Conservation (phyloP, 23 red algal genomes). For the Agarophyton chilense region DNA sequence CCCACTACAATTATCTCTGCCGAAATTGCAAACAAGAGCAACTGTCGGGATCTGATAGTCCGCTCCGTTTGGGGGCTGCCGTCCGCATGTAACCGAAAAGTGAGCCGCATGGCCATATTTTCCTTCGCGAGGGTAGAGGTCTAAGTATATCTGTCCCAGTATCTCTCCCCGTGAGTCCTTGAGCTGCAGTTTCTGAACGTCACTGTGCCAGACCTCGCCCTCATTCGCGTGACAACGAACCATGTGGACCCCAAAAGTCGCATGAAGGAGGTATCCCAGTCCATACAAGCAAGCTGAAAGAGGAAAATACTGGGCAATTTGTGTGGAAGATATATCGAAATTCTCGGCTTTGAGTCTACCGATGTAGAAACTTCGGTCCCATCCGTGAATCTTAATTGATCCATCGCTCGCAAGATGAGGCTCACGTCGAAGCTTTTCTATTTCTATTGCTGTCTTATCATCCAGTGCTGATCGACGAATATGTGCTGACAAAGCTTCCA, state of each 20-base stretch:
- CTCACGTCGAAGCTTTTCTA: slow-evolving; percentile 55
- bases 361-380: slow-evolving; percentile 79
- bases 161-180: slow-evolving; percentile 41
- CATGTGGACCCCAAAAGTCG: slow-evolving; percentile 78
- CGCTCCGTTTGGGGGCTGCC: slow-evolving; percentile 30
- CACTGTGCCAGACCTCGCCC: slow-evolving; percentile 80
- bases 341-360: slow-evolving; percentile 51
- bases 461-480: slow-evolving; percentile 9
- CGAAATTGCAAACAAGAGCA: slow-evolving; percentile 92
- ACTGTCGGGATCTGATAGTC: slow-evolving; percentile 88
- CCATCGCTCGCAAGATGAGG: slow-evolving; percentile 33
- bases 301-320: slow-evolving; percentile 70
- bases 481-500: slow-evolving; percentile 38
- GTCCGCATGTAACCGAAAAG: slow-evolving; percentile 85
- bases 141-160: slow-evolving; percentile 87
- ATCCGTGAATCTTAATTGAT: slow-evolving; percentile 33
- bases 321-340: slow-evolving; percentile 45
- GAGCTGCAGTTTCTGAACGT: slow-evolving; percentile 71
- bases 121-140: slow-evolving; percentile 76
- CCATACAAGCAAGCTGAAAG: slow-evolving; percentile 65
- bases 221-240: slow-evolving; percentile 4
- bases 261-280: slow-evolving; percentile 46
- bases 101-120: slow-evolving; percentile 92
- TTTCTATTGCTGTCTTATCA: slow-evolving; percentile 42
- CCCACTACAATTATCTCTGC: neutral